Evolutionary conservation across 148 eudicot species (phyloP).

Genomic region (Polygonum maritimum): DNA sequence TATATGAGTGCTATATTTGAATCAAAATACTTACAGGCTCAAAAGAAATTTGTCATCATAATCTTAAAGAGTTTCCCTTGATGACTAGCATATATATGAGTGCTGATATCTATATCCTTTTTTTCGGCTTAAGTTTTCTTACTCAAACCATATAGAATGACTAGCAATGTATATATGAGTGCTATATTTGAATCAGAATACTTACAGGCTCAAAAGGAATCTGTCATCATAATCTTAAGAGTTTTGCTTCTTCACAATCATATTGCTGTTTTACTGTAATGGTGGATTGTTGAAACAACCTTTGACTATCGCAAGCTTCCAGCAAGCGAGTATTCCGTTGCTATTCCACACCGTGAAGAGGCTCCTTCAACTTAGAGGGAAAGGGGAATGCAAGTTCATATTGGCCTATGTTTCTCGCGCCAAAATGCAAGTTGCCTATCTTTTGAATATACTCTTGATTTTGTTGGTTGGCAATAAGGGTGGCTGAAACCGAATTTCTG

Average conservation of each 20-base stretch:
- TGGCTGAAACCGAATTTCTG: background rate
- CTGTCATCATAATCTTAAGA: background rate
- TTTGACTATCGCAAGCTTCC: constrained; percentile 74
- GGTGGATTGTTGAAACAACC: constrained; percentile 7
- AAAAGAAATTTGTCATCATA: background rate
- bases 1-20: background rate
- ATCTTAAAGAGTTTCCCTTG: too few species aligned
- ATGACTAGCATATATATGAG: too few species aligned
- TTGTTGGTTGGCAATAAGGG: background rate
- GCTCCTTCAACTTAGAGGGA: constrained; percentile 42
- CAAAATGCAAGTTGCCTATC: constrained; percentile 45
- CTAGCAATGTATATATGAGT: background rate
- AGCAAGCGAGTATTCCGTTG: constrained; percentile 69
- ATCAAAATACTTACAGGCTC: background rate
- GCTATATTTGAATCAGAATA: background rate
- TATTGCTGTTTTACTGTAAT: background rate
- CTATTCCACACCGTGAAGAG: constrained; percentile 67
- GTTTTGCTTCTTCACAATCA: constrained; percentile 1
- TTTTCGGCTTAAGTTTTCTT: background rate
- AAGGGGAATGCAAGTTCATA: constrained; percentile 56
- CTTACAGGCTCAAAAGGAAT: background rate
- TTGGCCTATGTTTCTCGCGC: constrained; percentile 81
- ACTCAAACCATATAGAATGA: background rate
- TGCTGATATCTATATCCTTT: constrained; percentile 95
- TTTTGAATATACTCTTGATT: background rate